These are phyloP conservation scores for Tremellales sp. DNA, from an alignment of 1,284 basidiomycete genomes.

Conservation along the genomic window DNA sequence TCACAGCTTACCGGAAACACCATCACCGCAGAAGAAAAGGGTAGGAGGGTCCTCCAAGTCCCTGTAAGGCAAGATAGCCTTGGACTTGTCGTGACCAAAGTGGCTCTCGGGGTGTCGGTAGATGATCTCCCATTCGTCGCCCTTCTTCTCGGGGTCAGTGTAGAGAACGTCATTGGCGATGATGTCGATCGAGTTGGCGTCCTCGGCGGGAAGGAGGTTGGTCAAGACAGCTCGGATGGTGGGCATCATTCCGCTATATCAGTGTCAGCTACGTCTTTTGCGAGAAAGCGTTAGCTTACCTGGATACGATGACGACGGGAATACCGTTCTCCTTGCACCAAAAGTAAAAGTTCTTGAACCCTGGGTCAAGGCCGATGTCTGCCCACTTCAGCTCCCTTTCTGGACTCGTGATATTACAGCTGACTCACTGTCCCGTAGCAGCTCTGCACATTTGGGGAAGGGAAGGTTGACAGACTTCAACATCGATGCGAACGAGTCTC, in stretches of 20 bases:
- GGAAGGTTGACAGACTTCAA: constrained; percentile 64
- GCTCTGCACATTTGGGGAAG: constrained; percentile 74
- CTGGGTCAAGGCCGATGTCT: constrained; percentile 81
- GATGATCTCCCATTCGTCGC: constrained; percentile 72
- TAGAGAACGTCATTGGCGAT: constrained; percentile 80
- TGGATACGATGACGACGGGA: constrained; percentile 87
- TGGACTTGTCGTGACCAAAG: constrained; percentile 90
- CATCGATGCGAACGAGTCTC: constrained; percentile 77
- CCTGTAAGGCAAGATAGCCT: constrained; percentile 81
- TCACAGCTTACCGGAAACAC: constrained; percentile 68
- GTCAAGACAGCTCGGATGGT: constrained; percentile 81
- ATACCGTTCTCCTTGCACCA: constrained; percentile 74
- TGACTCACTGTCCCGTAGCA: constrained; percentile 59
- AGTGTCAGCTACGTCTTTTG: background rate
- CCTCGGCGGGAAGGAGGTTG: constrained; percentile 68
- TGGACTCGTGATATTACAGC: constrained; percentile 10
- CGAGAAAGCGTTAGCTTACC: constrained; percentile 50
- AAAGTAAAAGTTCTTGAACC: constrained; percentile 77
- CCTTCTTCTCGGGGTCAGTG: constrained; percentile 54
- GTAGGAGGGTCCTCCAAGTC: constrained; percentile 65
- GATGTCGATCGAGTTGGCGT: constrained; percentile 73
- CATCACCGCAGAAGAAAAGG: constrained; percentile 92
- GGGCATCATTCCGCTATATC: constrained; percentile 88
- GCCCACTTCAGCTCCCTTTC: constrained; percentile 6
- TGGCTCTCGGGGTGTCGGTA: constrained; percentile 82